Percentiles rank a stretch among this genome's conserved stretches.
Evolutionary conservation across 2,329 filamentous ascomycete genomes (phyloP).

Genomic region (Aureobasidium mangrovei): DNA sequence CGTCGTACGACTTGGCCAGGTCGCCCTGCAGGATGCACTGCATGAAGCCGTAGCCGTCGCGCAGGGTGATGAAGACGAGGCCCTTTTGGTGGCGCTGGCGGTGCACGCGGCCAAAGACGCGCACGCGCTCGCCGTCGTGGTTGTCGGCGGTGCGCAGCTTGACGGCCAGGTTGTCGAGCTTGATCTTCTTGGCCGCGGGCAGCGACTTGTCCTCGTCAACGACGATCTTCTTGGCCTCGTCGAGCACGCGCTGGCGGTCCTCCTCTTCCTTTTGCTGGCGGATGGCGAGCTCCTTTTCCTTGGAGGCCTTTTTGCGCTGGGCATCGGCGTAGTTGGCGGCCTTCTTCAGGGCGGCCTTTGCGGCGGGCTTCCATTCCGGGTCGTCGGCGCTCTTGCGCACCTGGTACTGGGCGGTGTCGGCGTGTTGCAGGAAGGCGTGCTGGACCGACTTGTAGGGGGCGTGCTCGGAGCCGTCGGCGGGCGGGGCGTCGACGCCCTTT

Average conservation of each 20-base stretch:
- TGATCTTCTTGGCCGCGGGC: conserved; percentile 65
- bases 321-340: conserved; percentile 63
- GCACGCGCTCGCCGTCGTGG: conserved; percentile 62
- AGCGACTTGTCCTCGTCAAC: conserved; percentile 62
- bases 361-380: conserved; percentile 68
- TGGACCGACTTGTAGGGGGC: conserved; percentile 75
- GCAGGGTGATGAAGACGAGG: conserved; percentile 76
- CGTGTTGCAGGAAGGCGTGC: conserved; percentile 66
- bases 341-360: conserved; percentile 81
- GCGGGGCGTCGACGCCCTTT: conserved; percentile 55
- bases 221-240: conserved; percentile 73
- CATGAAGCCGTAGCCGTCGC: conserved; percentile 75
- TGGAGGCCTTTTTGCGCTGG: conserved; percentile 76
- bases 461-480: conserved; percentile 41
- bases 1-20: conserved; percentile 85
- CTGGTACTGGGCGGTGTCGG: conserved; percentile 55
- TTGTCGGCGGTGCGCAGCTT: conserved; percentile 43
- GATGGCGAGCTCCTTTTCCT: conserved; percentile 63
- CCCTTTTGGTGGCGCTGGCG: conserved; percentile 73
- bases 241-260: conserved; percentile 61
- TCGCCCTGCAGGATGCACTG: conserved; percentile 77
- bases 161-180: conserved; percentile 60
- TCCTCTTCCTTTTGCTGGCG: conserved; percentile 65
- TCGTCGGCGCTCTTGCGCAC: conserved; percentile 56
- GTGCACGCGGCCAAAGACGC: conserved; percentile 76